These are phyloP conservation scores for Zanthoxylum bungeanum DNA, from an alignment of 345 rosid species.

Conservation along the genomic window DNA sequence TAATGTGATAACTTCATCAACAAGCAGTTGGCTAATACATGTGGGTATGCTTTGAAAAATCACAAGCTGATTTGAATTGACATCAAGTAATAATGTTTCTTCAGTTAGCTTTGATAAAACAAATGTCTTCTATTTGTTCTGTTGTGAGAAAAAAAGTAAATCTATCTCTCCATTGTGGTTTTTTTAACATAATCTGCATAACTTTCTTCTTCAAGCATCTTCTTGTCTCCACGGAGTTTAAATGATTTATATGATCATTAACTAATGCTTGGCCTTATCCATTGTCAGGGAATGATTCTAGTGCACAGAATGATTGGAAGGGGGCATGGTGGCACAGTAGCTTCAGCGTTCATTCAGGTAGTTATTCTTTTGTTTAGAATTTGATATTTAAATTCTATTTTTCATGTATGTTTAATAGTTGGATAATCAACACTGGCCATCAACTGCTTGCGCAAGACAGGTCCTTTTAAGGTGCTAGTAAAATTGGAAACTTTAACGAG, in stretches of 20 bases:
- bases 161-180: too few relatives aligned
- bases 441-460: background rate
- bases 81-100: background rate
- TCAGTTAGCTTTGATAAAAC: background rate
- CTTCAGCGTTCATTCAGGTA: conserved; percentile 67
- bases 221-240: background rate
- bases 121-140: background rate
- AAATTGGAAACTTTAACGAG: background rate
- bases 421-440: background rate
- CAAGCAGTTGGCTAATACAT: background rate
- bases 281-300: conserved; percentile 78
- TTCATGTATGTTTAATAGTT: background rate
- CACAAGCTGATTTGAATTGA: background rate
- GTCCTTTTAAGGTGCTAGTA: background rate
- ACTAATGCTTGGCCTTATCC: conserved; percentile 2
- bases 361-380: background rate
- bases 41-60: background rate
- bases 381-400: background rate
- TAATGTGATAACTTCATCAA: too few relatives aligned
- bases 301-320: conserved; percentile 91
- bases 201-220: background rate
- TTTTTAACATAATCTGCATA: background rate
- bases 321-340: conserved; percentile 98
- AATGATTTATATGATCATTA: too few relatives aligned
- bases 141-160: background rate